Evolutionary conservation across 2,329 filamentous ascomycete species (phyloP).

Genomic region (Meredithiella fracta): DNA sequence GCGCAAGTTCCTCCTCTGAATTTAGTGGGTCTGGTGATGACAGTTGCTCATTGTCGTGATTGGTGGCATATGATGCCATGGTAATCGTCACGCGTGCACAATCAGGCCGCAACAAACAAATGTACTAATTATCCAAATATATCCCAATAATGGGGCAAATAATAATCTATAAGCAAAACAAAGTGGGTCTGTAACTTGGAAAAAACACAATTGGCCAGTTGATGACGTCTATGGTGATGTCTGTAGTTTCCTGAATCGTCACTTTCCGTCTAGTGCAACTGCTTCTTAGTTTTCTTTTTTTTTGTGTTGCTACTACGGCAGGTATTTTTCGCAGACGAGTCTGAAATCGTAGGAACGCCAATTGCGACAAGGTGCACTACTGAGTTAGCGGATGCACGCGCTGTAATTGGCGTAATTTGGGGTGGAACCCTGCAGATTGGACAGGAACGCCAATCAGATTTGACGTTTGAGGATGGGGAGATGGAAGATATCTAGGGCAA

Average conservation of each 20-base stretch:
- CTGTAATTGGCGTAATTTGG: background rate
- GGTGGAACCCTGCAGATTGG: background rate
- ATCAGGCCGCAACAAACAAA: background rate
- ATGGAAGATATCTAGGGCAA: too few relatives aligned
- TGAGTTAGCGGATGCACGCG: background rate
- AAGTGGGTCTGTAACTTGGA: too few relatives aligned
- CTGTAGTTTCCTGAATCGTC: background rate
- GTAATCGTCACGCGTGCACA: background rate
- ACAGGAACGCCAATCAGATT: background rate
- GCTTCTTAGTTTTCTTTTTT: background rate
- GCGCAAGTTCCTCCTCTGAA: constrained; percentile 9
- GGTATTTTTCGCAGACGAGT: background rate
- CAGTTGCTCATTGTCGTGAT: background rate
- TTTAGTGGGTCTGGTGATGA: constrained; percentile 14
- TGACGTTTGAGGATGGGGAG: background rate
- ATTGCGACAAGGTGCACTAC: background rate
- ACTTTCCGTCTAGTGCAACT: background rate
- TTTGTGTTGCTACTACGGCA: background rate
- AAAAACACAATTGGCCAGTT: too few relatives aligned
- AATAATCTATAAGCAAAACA: too few relatives aligned
- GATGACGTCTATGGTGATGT: too few relatives aligned
- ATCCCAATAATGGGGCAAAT: too few relatives aligned
- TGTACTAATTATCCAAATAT: too few relatives aligned
- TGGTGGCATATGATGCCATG: constrained; percentile 1
- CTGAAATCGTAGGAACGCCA: background rate